Evolutionary conservation across 1,284 basidiomycete genomes (phyloP), one percentile per base, ranked within the genome.

Genomic region (Fomitopsis betulina): DNA sequence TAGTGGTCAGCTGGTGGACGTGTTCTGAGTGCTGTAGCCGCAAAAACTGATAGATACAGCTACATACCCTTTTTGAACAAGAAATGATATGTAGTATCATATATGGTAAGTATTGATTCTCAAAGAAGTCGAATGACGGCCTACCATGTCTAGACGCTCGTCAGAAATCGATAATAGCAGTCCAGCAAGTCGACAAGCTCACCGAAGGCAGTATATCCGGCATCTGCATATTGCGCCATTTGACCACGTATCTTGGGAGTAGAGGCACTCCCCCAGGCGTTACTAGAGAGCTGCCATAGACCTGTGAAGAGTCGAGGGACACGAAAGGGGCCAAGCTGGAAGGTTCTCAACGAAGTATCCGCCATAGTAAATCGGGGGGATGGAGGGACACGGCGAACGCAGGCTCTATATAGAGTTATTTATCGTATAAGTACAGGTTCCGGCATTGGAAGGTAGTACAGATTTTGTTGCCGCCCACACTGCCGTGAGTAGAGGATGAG

Each of bases 271-370:
- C 91, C 90, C 90, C 90, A 93, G 1, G 89, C 88, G 55, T 86
- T 87, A 68, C 85, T 86, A 15, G 90, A 91, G 38, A 93, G 80
- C 64, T 93, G 91, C 90, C 90, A 93, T 8, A 93, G 79, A 8
- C 90, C 90, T 9, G 81, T 84, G 82, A 85, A 91, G 51, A 93
- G 70, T 54, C 90, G 83, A 23, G 90, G 86, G 12, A 79, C 78
- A 33, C 71, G 69, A 65, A 84, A 79, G 5, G 82, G 79, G 4
- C 89, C 89, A 7, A 91, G 77, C 47, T 68, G 69, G 67, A 87
- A 85, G 1, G 79, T 80, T 72, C 88, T 86, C 27, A 57, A n/a
- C n/a, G 49, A 25, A 21, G 30, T 35, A 10, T 21, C 25, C n/a
- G 45, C 23, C 19, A 23, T 43, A 21, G 42, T 19, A 23, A 32